Evolutionary conservation across 306 rosid genomes (phyloP).

Genomic region (Vigna angularis): DNA sequence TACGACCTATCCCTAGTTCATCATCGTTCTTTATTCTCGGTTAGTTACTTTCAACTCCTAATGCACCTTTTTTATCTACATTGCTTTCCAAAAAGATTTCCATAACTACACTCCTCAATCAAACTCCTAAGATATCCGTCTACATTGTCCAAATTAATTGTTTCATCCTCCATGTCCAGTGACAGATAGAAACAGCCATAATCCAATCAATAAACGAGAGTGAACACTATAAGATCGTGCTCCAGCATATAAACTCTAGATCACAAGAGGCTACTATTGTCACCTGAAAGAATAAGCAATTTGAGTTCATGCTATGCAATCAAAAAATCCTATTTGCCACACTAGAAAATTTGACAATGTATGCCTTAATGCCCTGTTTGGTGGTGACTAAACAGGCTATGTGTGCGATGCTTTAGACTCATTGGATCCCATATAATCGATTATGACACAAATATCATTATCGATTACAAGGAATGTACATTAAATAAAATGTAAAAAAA

Average conservation of each 20-base stretch:
- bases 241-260: neutral
- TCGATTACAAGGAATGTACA: neutral
- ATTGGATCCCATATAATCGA: no score
- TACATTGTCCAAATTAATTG: neutral
- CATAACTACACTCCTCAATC: neutral
- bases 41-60: conserved; percentile 3
- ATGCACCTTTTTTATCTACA: neutral
- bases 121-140: neutral
- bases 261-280: neutral
- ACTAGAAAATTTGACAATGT: neutral
- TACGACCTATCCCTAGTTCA: neutral
- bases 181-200: neutral
- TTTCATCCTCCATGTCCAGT: neutral
- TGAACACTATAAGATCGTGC: neutral
- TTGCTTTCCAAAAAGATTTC: neutral
- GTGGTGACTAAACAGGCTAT: no score
- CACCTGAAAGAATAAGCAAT: neutral
- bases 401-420: neutral
- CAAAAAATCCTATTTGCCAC: conserved; percentile 6
- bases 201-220: conserved; percentile 2
- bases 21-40: neutral
- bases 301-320: neutral
- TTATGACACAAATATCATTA: neutral
- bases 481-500: no score
- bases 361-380: neutral